phyloP scores from a whole-genome alignment of 2,329 filamentous ascomycete species.

The Magnaporthiopsis incrustans region DNA sequence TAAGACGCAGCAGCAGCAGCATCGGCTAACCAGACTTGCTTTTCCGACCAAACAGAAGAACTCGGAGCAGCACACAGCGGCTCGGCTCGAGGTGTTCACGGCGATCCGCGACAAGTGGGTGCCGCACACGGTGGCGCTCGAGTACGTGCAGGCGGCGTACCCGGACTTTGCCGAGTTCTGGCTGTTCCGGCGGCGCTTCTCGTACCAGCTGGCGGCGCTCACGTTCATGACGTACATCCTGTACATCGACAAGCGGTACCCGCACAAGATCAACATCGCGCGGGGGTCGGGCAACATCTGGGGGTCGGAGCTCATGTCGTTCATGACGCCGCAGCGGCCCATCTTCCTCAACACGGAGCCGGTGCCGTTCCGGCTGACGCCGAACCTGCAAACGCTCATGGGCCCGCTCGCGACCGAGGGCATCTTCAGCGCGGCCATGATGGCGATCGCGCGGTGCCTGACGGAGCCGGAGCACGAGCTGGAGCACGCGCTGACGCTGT shows the following conservation, averaged over 20 bases:
- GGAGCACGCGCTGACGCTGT: slow-evolving; percentile 90
- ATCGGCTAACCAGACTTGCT: slow-evolving; percentile 13
- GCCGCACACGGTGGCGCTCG: slow-evolving; percentile 68
- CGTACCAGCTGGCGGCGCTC: slow-evolving; percentile 87
- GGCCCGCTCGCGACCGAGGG: slow-evolving; percentile 92
- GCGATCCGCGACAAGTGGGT: slow-evolving; percentile 94
- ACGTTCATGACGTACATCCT: slow-evolving; percentile 99
- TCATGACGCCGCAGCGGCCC: slow-evolving; percentile 75
- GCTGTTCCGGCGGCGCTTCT: slow-evolving; percentile 95
- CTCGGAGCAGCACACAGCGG: slow-evolving; percentile 60
- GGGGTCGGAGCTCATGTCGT: slow-evolving; percentile 89
- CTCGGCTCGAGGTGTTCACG: slow-evolving; percentile 84
- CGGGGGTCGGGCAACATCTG: slow-evolving; percentile 86
- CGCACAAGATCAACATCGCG: slow-evolving; percentile 89
- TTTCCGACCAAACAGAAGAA: slow-evolving; percentile 41
- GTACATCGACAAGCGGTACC: slow-evolving; percentile 93
- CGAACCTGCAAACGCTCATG: slow-evolving; percentile 93
- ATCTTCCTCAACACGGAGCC: slow-evolving; percentile 93
- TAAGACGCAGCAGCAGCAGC: background rate
- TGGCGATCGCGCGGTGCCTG: slow-evolving; percentile 91
- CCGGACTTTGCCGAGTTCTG: slow-evolving; percentile 91
- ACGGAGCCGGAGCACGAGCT: slow-evolving; percentile 84
- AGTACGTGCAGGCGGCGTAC: slow-evolving; percentile 85
- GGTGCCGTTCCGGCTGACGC: slow-evolving; percentile 93
- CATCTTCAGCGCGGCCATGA: slow-evolving; percentile 88